Evolutionary conservation across 202 grass and related monocot genomes (phyloP), one percentile per base, ranked within the genome.

Genomic region (Miscanthus sacchariflorus): DNA sequence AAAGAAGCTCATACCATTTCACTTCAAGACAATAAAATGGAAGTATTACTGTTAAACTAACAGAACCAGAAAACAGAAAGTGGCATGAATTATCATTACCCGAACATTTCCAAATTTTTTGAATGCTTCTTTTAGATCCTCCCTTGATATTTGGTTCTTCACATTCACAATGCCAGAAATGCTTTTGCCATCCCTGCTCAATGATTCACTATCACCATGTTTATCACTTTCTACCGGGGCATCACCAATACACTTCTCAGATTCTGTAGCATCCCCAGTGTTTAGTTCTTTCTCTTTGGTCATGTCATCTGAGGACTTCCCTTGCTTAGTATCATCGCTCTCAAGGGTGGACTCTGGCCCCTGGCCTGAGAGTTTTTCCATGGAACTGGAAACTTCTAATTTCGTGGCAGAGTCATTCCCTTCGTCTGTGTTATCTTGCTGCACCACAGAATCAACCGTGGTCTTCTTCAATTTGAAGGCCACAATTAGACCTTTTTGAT

Each of bases 401-500:
- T 40, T 44, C 14, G 79, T 85, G 30, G 36, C 27, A 36, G 66
- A 56, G 43, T 82, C 81, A 77, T 87, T 75, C 42, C 65, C 74
- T 82, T 87, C 72, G 11, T 71, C 84, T 56, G 21, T 28, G 12
- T 50, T 78, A 83, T 78, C 87, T 81, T 83, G 88, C 72, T 89
- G 68, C 21, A 38, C 72, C 19, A 1, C 69, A 59, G 70, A 61
- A 76, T 79, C 65, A 80, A 42, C 69, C 14, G 17, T 72, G 30
- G 56, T 82, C 72, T 84, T 90, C 86, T 94, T 91, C 82, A 97
- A 84, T 77, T 97, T 94, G 82, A 97, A 97, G 83, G 86, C 82
- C 76, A 95, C 77, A 68, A 97, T 89, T 79, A 97, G 44, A 28
- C 95, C 95, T 88, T 91, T 97, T 6, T 82, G 92, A 87, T 93